phyloP scores from a whole-genome alignment of 345 rosid species.

The Eucalyptus fibrosa region DNA sequence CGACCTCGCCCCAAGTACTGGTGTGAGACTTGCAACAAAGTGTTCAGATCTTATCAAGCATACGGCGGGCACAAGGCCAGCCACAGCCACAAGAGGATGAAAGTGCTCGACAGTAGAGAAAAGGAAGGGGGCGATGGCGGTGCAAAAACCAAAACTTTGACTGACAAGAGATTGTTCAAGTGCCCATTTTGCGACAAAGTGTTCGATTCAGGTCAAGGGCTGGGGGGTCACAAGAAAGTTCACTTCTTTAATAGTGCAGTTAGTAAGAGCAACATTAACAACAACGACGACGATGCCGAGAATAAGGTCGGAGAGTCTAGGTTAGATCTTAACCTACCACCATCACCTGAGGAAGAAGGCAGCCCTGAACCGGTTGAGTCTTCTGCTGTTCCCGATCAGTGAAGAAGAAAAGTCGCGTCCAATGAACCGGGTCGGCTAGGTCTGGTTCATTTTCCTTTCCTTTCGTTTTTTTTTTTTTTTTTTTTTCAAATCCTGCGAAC shows the following conservation, averaged over 20 bases:
- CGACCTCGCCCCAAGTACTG: background rate
- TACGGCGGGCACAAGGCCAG: conserved; percentile 17
- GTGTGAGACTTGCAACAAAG: conserved; percentile 12
- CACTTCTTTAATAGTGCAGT: background rate
- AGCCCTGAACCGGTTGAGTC: background rate
- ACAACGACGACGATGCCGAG: background rate
- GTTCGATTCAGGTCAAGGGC: conserved; percentile 28
- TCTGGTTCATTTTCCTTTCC: background rate
- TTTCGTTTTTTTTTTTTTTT: background rate
- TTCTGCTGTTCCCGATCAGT: background rate
- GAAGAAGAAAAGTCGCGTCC: background rate
- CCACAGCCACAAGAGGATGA: conserved; percentile 1
- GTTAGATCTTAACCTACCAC: background rate
- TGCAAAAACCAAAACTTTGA: background rate
- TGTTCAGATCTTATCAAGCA: conserved; percentile 14
- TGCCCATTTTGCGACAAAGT: conserved; percentile 13
- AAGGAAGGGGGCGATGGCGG: background rate
- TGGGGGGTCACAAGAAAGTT: conserved; percentile 31
- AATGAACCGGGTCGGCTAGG: background rate
- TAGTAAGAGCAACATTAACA: background rate
- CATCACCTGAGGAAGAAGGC: background rate
- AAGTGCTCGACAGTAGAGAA: background rate
- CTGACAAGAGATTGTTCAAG: background rate
- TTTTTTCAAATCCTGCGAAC: background rate
- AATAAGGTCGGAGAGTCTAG: background rate